Percentiles rank a stretch among this genome's conserved stretches.
These are phyloP conservation scores for Stygiomarasmius scandens DNA, from an alignment of 1,284 basidiomycete genomes.

Conservation along the genomic window DNA sequence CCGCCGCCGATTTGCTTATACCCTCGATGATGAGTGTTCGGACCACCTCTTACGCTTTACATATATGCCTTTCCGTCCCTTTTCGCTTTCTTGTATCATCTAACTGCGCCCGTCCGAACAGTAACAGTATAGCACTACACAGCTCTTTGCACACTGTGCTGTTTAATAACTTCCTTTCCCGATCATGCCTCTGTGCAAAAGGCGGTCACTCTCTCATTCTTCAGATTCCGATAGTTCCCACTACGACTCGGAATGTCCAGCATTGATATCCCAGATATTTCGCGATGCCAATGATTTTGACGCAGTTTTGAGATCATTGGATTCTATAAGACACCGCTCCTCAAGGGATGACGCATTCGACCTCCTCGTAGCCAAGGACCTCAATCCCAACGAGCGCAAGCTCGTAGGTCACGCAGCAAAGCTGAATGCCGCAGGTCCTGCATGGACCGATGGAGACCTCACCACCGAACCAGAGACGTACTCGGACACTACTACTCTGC, in stretches of 20 bases:
- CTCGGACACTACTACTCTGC: not conserved
- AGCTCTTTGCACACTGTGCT: too few species aligned
- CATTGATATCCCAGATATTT: not conserved
- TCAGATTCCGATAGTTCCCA: too few species aligned
- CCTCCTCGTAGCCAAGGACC: constrained; percentile 41
- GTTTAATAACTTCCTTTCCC: too few species aligned
- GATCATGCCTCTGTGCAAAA: too few species aligned
- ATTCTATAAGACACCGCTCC: not conserved
- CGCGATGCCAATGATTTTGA: constrained; percentile 12
- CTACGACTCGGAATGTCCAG: not conserved
- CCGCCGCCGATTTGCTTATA: too few species aligned
- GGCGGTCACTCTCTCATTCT: too few species aligned
- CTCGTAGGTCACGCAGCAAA: constrained; percentile 37
- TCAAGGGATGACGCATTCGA: constrained; percentile 30
- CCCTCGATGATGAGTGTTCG: too few species aligned
- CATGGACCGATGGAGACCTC: constrained; percentile 30
- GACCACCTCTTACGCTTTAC: too few species aligned
- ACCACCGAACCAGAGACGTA: constrained; percentile 25
- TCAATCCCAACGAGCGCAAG: constrained; percentile 36
- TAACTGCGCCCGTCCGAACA: too few species aligned
- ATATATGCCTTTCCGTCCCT: too few species aligned
- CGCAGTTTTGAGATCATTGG: not conserved
- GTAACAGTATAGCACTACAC: too few species aligned
- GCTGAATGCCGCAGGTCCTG: constrained; percentile 34
- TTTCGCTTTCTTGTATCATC: too few species aligned